phyloP scores from a whole-genome alignment of 352 stramenopile genomes.

The Pythium vanterpoolii region DNA sequence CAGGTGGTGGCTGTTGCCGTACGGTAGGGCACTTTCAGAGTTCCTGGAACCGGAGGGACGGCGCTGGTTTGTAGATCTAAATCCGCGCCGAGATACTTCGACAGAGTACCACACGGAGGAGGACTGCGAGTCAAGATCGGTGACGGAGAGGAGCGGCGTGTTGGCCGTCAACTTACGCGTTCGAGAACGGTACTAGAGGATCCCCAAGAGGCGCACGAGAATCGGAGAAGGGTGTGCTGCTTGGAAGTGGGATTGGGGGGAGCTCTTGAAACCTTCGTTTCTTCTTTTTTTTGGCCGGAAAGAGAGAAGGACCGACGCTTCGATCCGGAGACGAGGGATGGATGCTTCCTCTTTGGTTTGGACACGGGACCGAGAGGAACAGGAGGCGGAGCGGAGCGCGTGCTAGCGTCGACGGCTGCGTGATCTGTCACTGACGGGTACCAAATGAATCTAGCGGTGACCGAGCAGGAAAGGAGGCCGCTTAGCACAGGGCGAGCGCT shows the following conservation, averaged over 20 bases:
- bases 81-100: not conserved
- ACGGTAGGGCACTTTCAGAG: not conserved
- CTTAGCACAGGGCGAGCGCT: too few species aligned
- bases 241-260: not conserved
- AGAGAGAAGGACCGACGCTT: not conserved
- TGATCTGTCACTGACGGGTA: not conserved
- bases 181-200: slow-evolving; percentile 5
- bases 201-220: slow-evolving; percentile 3
- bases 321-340: not conserved
- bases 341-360: not conserved
- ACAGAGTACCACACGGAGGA: not conserved
- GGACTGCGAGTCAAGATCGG: not conserved
- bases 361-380: not conserved
- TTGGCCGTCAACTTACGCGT: slow-evolving; percentile 1
- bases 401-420: not conserved
- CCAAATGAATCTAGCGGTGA: not conserved
- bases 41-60: too few species aligned
- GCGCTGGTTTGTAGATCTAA: not conserved
- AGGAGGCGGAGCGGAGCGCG: not conserved
- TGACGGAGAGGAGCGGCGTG: not conserved
- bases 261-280: slow-evolving; percentile 10
- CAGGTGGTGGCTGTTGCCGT: not conserved
- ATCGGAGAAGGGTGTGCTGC: not conserved
- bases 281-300: too few species aligned
- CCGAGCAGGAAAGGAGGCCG: too few species aligned